A percentile compares a stretch with the other conserved stretches of the same genome.
phyloP scores from a whole-genome alignment of 495 filamentous ascomycete genomes.

The Aspergillus kassunensis region DNA sequence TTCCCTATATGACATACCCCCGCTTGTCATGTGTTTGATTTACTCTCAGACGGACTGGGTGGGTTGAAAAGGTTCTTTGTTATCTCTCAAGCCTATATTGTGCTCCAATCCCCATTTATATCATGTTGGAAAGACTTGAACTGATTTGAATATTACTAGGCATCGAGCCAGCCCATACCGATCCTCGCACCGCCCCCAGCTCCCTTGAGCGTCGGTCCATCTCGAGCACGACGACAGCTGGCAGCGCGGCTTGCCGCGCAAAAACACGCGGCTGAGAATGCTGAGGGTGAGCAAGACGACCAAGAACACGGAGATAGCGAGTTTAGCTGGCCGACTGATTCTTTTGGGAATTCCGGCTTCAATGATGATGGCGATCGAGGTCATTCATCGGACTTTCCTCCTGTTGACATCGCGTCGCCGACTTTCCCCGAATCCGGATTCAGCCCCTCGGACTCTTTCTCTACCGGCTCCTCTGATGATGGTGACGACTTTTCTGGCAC shows the following conservation, averaged over 20 bases:
- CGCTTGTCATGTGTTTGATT: slow-evolving; percentile 18
- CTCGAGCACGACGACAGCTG: slow-evolving; percentile 80
- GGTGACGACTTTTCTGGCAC: slow-evolving; percentile 32
- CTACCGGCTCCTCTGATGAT: slow-evolving; percentile 41
- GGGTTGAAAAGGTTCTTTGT: slow-evolving; percentile 8
- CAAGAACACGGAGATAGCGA: slow-evolving; percentile 20
- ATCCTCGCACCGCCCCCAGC: slow-evolving; percentile 46
- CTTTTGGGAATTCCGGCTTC: slow-evolving; percentile 41
- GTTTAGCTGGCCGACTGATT: slow-evolving; percentile 38
- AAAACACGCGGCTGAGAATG: slow-evolving; percentile 50
- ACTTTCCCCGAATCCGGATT: slow-evolving; percentile 40
- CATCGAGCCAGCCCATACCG: slow-evolving; percentile 43
- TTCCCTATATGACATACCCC: slow-evolving; percentile 4
- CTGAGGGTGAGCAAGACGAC: slow-evolving; percentile 15
- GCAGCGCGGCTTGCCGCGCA: slow-evolving; percentile 78
- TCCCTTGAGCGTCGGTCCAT: slow-evolving; percentile 70
- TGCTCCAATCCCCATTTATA: neutral
- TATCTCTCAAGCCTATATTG: neutral
- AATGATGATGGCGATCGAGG: slow-evolving; percentile 36
- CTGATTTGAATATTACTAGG: neutral
- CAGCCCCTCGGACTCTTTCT: slow-evolving; percentile 41
- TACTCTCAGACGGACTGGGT: slow-evolving; percentile 7
- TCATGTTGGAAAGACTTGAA: slow-evolving; percentile 21
- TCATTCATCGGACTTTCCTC: slow-evolving; percentile 30
- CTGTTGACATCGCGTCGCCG: slow-evolving; percentile 29